phyloP scores from a whole-genome alignment of 208 protist species.

The Tritrichomonas foetus region DNA sequence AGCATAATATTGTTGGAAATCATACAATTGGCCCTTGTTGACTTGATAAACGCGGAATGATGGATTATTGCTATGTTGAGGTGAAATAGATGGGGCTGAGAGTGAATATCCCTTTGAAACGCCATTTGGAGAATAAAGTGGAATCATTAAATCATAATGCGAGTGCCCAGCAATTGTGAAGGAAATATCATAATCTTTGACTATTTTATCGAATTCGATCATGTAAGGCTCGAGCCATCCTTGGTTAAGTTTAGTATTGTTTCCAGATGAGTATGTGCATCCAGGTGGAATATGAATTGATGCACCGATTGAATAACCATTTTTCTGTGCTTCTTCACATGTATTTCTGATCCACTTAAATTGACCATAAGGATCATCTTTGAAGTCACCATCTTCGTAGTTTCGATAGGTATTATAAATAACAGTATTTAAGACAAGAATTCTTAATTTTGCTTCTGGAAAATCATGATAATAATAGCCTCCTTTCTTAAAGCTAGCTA shows the following conservation, averaged over 20 bases:
- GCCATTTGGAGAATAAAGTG: not conserved
- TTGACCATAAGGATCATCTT: not conserved
- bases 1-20: not conserved
- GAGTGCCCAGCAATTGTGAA: not conserved
- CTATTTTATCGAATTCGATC: not conserved
- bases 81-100: not conserved
- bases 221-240: not conserved
- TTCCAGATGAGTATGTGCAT: too few relatives aligned
- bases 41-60: not conserved
- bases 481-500: not conserved
- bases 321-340: not conserved
- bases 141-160: not conserved
- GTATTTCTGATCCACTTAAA: not conserved
- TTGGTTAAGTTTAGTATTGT: not conserved
- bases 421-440: not conserved
- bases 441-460: not conserved
- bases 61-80: not conserved
- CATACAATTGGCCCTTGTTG: not conserved
- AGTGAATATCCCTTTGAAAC: not conserved
- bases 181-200: not conserved
- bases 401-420: not conserved
- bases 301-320: not conserved
- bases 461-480: constrained; percentile 29
- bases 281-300: not conserved
- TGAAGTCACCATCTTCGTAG: not conserved